These are phyloP conservation scores for Globisporangium splendens DNA, from an alignment of 352 stramenopile genomes.

Conservation along the genomic window DNA sequence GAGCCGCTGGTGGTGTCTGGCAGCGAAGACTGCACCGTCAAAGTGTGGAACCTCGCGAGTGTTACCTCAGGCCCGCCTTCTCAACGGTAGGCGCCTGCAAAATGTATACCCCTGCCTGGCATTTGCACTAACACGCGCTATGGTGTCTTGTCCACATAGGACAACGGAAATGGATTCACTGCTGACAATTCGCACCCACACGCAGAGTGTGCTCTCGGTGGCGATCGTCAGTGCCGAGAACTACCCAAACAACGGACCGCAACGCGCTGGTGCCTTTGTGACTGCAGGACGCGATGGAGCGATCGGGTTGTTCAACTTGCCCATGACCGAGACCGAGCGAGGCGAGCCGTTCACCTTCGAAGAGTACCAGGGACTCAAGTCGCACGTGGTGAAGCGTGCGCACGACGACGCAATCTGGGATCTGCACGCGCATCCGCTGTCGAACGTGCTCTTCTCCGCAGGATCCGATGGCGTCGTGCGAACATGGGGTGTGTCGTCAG, in stretches of 20 bases:
- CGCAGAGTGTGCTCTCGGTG: slow-evolving; percentile 69
- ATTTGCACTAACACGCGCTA: neutral
- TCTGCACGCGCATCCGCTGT: slow-evolving; percentile 76
- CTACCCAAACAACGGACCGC: slow-evolving; percentile 46
- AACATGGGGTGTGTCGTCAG: slow-evolving; percentile 72
- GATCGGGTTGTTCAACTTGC: slow-evolving; percentile 66
- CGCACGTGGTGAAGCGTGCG: slow-evolving; percentile 63
- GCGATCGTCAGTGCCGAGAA: slow-evolving; percentile 75
- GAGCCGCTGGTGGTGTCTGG: slow-evolving; percentile 79
- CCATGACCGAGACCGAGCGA: slow-evolving; percentile 53
- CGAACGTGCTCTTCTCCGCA: slow-evolving; percentile 82
- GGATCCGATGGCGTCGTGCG: slow-evolving; percentile 75
- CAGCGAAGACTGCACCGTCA: slow-evolving; percentile 83
- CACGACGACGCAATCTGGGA: slow-evolving; percentile 84
- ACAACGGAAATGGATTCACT: slow-evolving; percentile 76
- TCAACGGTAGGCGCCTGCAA: slow-evolving; percentile 34
- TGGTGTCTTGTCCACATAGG: slow-evolving; percentile 13
- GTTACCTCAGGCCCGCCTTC: slow-evolving; percentile 57
- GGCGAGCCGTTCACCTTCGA: slow-evolving; percentile 63
- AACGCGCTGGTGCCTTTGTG: slow-evolving; percentile 58
- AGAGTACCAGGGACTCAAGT: slow-evolving; percentile 71
- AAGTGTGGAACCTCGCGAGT: slow-evolving; percentile 77
- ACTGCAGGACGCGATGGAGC: slow-evolving; percentile 74
- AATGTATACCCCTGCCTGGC: neutral
- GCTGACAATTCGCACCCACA: slow-evolving; percentile 70